Evolutionary conservation across 805 yeast genomes (phyloP).

Genomic region (Starmerella stigmatis): DNA sequence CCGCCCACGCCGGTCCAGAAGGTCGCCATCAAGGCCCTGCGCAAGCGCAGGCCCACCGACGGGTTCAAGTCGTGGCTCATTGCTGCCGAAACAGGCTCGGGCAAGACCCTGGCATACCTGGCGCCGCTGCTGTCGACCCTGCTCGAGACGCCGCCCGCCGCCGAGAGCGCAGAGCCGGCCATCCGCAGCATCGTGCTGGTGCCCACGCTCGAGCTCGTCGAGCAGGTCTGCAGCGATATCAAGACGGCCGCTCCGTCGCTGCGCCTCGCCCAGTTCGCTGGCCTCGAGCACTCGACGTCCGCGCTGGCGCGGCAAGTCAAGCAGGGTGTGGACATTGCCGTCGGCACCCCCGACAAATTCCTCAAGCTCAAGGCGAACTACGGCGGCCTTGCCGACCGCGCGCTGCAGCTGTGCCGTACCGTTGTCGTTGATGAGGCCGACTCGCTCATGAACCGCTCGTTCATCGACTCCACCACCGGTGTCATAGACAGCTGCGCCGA

Average conservation of each 20-base stretch:
- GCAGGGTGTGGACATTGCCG: conserved; percentile 59
- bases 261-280: conserved; percentile 15
- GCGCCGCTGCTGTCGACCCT: conserved; percentile 63
- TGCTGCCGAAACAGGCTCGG: conserved; percentile 97
- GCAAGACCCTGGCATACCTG: conserved; percentile 87
- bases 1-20: conserved; percentile 73
- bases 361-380: conserved; percentile 31
- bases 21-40: conserved; percentile 54
- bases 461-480: conserved; percentile 52
- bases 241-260: conserved; percentile 19
- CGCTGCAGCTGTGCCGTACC: conserved; percentile 41
- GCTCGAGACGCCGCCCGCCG: conserved; percentile 32
- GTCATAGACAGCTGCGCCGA: conserved; percentile 44
- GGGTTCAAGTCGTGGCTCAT: conserved; percentile 50
- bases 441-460: conserved; percentile 73
- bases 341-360: conserved; percentile 78
- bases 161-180: conserved; percentile 20
- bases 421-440: conserved; percentile 90
- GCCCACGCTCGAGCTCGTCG: conserved; percentile 83
- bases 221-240: conserved; percentile 53
- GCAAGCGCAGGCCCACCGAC: conserved; percentile 30
- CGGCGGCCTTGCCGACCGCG: conserved; percentile 24
- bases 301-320: conserved; percentile 22
- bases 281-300: conserved; percentile 13
- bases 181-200: conserved; percentile 67